These are phyloP conservation scores for Backusella sp. DNA, from an alignment of 192 early-diverging fungal genomes.

Conservation along the genomic window DNA sequence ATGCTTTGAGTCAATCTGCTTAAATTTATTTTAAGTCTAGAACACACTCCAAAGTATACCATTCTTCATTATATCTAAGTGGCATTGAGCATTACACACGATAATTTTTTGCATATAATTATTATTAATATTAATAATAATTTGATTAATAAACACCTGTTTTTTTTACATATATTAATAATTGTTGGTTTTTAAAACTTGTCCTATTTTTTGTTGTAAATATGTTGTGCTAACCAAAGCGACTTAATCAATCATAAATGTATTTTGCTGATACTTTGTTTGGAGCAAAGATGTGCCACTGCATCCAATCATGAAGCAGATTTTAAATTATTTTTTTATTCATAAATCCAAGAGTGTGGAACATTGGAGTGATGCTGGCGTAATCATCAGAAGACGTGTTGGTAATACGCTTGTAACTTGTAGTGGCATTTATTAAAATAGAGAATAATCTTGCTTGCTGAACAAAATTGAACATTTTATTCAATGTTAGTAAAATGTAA, in stretches of 20 bases:
- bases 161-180: background rate
- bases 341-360: background rate
- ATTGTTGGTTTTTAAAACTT: background rate
- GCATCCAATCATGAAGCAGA: too few species aligned
- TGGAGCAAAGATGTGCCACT: background rate
- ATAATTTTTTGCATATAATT: conserved; percentile 6
- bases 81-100: conserved; percentile 10
- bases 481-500: too few species aligned
- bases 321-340: background rate
- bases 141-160: background rate
- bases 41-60: background rate
- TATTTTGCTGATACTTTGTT: background rate
- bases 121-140: conserved; percentile 1
- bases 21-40: conserved; percentile 5
- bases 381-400: too few species aligned
- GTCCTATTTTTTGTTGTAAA: background rate
- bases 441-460: too few species aligned
- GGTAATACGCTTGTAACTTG: too few species aligned
- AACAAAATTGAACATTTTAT: too few species aligned
- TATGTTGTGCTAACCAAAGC: background rate
- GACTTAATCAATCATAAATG: background rate
- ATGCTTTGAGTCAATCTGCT: conserved; percentile 10
- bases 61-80: background rate
- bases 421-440: too few species aligned
- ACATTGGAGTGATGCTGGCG: too few species aligned